Evolutionary conservation across 2,329 filamentous ascomycete genomes (phyloP).

Genomic region (Arthroderma sp.): DNA sequence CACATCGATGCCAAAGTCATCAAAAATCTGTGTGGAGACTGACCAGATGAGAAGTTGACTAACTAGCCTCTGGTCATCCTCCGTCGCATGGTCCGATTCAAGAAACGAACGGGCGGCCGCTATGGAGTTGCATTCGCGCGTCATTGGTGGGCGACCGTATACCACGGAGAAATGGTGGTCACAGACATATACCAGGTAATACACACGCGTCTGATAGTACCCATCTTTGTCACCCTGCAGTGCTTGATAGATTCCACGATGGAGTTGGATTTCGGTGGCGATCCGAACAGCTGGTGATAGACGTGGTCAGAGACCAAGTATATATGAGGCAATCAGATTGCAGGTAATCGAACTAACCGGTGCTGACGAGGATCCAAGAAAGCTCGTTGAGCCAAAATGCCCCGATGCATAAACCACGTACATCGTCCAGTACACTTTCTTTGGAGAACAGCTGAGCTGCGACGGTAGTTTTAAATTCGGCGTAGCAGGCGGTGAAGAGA

Average conservation of each 20-base stretch:
- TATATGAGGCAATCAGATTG: too few species aligned
- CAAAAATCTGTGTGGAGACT: conserved; percentile 19
- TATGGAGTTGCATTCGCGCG: conserved; percentile 22
- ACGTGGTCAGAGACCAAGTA: background rate
- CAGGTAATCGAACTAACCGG: background rate
- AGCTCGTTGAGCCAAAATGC: conserved; percentile 39
- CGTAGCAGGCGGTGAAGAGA: conserved; percentile 24
- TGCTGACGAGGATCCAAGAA: conserved; percentile 13
- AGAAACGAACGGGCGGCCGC: conserved; percentile 17
- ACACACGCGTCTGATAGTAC: conserved; percentile 17
- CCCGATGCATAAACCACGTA: conserved; percentile 36
- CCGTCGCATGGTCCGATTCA: conserved; percentile 18
- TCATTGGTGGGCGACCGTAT: conserved; percentile 24
- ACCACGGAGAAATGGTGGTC: conserved; percentile 27
- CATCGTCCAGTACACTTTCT: conserved; percentile 31
- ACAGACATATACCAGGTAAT: conserved; percentile 26
- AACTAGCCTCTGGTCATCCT: conserved; percentile 22
- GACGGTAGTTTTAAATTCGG: conserved; percentile 32
- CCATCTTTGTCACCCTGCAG: conserved; percentile 6
- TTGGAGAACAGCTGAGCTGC: conserved; percentile 33
- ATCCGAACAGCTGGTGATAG: background rate
- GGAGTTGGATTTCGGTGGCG: conserved; percentile 14
- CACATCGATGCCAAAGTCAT: conserved; percentile 19
- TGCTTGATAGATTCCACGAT: conserved; percentile 12
- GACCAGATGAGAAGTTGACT: conserved; percentile 24